These are phyloP conservation scores for Pseudozyma hubeiensis DNA, from an alignment of 1,284 basidiomycete species.

Conservation along the genomic window DNA sequence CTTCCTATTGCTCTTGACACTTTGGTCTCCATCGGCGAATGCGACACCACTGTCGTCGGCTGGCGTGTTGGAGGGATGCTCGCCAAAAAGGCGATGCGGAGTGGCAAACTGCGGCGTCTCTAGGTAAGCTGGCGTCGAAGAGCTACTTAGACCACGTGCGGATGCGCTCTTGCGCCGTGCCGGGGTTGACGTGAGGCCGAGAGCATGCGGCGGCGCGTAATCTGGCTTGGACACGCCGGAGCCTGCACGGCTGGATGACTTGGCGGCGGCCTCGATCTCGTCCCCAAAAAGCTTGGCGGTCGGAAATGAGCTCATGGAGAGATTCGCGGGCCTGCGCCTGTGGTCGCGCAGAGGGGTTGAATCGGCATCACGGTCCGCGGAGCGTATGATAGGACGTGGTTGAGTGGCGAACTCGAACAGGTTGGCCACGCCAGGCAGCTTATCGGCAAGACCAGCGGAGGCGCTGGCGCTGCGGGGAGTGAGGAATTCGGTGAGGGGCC, in stretches of 20 bases:
- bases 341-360: constrained; percentile 32
- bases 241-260: constrained; percentile 13
- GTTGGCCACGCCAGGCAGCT: constrained; percentile 46
- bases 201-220: constrained; percentile 5
- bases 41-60: constrained; percentile 55
- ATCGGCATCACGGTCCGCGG: constrained; percentile 24
- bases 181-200: constrained; percentile 27
- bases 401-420: constrained; percentile 55
- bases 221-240: not conserved
- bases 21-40: constrained; percentile 33
- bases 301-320: constrained; percentile 38
- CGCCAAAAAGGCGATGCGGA: constrained; percentile 36
- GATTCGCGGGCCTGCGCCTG: constrained; percentile 39
- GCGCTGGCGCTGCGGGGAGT: constrained; percentile 54
- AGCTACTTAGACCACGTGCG: constrained; percentile 10
- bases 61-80: constrained; percentile 17
- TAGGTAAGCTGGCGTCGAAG: constrained; percentile 4
- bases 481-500: constrained; percentile 46
- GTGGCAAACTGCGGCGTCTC: constrained; percentile 32
- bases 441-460: constrained; percentile 45
- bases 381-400: constrained; percentile 40
- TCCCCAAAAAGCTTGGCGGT: constrained; percentile 49
- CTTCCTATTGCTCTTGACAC: constrained; percentile 37
- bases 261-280: constrained; percentile 44
- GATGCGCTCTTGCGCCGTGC: constrained; percentile 18